These are phyloP conservation scores for Mesembryanthemum crystallinum DNA, from an alignment of 148 eudicot species.

Conservation along the genomic window DNA sequence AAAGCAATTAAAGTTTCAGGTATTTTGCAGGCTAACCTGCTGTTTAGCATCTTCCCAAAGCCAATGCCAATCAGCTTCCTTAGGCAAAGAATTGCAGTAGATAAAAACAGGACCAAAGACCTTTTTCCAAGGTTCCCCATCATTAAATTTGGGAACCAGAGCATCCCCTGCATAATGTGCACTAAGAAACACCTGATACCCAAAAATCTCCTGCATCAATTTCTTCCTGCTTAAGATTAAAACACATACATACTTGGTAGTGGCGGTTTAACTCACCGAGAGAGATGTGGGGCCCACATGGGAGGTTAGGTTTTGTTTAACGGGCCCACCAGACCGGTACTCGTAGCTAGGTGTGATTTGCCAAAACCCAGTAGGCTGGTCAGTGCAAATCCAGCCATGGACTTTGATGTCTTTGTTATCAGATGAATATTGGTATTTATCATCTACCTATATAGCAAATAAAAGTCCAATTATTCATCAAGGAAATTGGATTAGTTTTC, in stretches of 20 bases:
- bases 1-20: not conserved
- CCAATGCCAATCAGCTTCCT: constrained; percentile 49
- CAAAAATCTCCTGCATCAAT: constrained; percentile 9
- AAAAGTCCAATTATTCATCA: not conserved
- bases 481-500: not conserved
- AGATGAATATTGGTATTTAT: constrained; percentile 82
- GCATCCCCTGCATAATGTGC: constrained; percentile 84
- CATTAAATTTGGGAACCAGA: constrained; percentile 58
- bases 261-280: constrained; percentile 43
- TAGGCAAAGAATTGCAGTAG: constrained; percentile 55
- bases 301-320: constrained; percentile 77
- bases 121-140: constrained; percentile 85
- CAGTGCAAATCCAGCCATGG: constrained; percentile 77
- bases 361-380: constrained; percentile 79
- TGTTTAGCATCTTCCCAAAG: constrained; percentile 90
- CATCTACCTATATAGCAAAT: constrained; percentile 60
- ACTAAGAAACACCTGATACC: constrained; percentile 68
- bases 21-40: constrained; percentile 47
- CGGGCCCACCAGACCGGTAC: constrained; percentile 75
- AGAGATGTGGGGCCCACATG: constrained; percentile 83
- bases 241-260: not conserved
- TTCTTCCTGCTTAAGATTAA: not conserved
- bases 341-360: constrained; percentile 81
- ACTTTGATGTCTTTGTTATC: constrained; percentile 69
- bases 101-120: constrained; percentile 94